These are phyloP conservation scores for Bolboschoenoplectus hybrid DNA, from an alignment of 202 grass and related monocot genomes.

Conservation along the genomic window DNA sequence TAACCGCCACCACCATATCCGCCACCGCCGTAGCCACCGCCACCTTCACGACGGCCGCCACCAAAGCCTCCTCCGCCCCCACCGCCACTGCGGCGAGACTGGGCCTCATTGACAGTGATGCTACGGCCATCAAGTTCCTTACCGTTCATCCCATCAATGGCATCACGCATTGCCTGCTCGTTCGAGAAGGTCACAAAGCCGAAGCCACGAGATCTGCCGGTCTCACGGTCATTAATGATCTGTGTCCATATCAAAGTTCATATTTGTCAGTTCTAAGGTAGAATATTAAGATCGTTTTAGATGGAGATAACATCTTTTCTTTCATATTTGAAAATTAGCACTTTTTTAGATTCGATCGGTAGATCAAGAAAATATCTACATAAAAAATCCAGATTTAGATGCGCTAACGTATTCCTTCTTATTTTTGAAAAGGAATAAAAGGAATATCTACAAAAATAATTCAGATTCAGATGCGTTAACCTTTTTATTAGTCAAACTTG, in stretches of 20 bases:
- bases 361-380: not conserved
- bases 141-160: slow-evolving; percentile 89
- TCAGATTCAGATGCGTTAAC: too few relatives aligned
- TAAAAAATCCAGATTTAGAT: not conserved
- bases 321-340: not conserved
- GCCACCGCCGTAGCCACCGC: slow-evolving; percentile 34
- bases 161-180: slow-evolving; percentile 73
- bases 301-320: not conserved
- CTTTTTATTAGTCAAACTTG: not conserved
- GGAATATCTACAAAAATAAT: too few relatives aligned
- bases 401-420: not conserved
- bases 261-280: not conserved
- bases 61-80: slow-evolving; percentile 48
- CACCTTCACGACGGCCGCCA: slow-evolving; percentile 23
- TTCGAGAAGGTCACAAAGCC: slow-evolving; percentile 84
- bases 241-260: slow-evolving; percentile 14
- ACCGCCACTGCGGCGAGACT: slow-evolving; percentile 57
- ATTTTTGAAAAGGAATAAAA: too few relatives aligned
- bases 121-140: slow-evolving; percentile 78
- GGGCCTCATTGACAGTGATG: slow-evolving; percentile 98
- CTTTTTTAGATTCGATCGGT: not conserved
- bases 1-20: slow-evolving; percentile 30
- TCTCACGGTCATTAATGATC: slow-evolving; percentile 95
- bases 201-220: slow-evolving; percentile 79
- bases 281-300: not conserved